These are phyloP conservation scores for Eucalyptus fibrosa DNA, from an alignment of 345 rosid genomes.

Conservation along the genomic window DNA sequence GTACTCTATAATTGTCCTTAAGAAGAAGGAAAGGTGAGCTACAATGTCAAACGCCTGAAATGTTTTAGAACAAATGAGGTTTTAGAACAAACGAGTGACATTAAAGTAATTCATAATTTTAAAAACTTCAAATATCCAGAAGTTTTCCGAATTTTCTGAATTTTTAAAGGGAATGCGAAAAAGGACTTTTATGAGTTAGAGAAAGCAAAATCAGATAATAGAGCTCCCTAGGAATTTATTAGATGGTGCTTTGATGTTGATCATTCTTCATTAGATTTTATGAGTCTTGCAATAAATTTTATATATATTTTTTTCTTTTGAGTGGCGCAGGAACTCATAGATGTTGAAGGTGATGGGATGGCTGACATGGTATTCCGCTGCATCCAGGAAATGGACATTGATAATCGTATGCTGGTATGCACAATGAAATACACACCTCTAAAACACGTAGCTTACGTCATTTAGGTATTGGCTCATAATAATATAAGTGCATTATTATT, in stretches of 20 bases:
- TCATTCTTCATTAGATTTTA: neutral
- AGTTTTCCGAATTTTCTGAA: neutral
- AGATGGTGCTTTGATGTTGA: neutral
- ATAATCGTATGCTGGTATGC: slow-evolving; percentile 88
- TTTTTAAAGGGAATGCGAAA: neutral
- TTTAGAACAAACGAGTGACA: neutral
- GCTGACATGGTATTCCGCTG: slow-evolving; percentile 99
- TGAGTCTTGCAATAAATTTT: neutral
- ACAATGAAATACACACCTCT: neutral
- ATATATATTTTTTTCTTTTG: neutral
- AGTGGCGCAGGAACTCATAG: slow-evolving; percentile 68
- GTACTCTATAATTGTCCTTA: neutral
- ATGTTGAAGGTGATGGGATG: slow-evolving; percentile 99
- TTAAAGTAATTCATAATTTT: neutral
- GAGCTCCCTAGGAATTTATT: neutral
- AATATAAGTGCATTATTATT: neutral
- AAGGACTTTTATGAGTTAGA: neutral
- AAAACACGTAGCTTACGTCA: neutral
- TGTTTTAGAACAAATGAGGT: neutral
- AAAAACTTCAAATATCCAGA: neutral
- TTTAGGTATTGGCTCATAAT: neutral
- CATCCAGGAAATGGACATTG: slow-evolving; percentile 99
- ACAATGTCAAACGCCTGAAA: neutral
- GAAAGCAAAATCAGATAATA: neutral
- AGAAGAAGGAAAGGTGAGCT: neutral